A percentile compares a stretch with the other conserved stretches of the same genome.
These are phyloP conservation scores for Cercis canadensis DNA, from an alignment of 306 rosid species.

Conservation along the genomic window DNA sequence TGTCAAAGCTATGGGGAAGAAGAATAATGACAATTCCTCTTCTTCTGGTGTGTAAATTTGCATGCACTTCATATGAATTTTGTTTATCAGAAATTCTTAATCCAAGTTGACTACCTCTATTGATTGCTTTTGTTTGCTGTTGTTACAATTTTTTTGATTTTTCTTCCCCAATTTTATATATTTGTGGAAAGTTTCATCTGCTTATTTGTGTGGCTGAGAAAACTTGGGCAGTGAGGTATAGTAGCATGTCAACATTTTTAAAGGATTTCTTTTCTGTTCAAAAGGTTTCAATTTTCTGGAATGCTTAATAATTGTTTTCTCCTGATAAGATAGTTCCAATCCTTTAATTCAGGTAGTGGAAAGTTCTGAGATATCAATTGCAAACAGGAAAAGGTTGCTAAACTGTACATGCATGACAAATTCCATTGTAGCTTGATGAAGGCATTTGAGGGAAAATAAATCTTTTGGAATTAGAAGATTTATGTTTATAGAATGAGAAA, in stretches of 20 bases:
- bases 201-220: not conserved
- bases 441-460: not conserved
- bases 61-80: conserved; percentile 13
- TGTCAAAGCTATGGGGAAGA: conserved; percentile 70
- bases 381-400: too few relatives aligned
- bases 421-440: not conserved
- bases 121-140: not conserved
- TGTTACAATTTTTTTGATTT: too few relatives aligned
- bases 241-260: not conserved
- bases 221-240: too few relatives aligned
- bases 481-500: not conserved
- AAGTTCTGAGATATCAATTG: not conserved
- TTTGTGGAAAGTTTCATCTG: not conserved
- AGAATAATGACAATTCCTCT: conserved; percentile 64
- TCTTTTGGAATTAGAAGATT: too few relatives aligned
- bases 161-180: not conserved
- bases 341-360: not conserved
- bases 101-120: not conserved
- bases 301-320: not conserved
- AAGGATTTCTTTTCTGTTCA: not conserved
- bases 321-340: not conserved
- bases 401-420: too few relatives aligned
- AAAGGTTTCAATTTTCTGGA: not conserved
- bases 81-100: not conserved
- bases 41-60: conserved; percentile 50